phyloP scores from a whole-genome alignment of 1,284 basidiomycete species.

The Cutaneotrichosporon daszewskae region DNA sequence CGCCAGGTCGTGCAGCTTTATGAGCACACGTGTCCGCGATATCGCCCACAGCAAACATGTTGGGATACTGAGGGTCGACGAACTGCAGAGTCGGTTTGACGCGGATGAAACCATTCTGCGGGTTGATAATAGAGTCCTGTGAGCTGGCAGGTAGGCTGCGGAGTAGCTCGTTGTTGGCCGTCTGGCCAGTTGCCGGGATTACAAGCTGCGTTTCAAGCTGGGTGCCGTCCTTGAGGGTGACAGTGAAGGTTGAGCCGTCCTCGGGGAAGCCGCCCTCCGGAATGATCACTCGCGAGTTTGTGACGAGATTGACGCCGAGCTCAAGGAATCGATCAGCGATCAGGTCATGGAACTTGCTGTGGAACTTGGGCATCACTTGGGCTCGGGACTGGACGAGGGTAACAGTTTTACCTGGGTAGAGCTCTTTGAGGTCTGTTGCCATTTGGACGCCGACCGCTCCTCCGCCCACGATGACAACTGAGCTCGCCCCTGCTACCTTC shows the following conservation, averaged over 20 bases:
- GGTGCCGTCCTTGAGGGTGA: slow-evolving; percentile 38
- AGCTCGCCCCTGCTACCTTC: slow-evolving; percentile 19
- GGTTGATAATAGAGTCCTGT: slow-evolving; percentile 22
- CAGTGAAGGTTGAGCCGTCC: slow-evolving; percentile 29
- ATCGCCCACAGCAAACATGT: slow-evolving; percentile 65
- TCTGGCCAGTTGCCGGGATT: slow-evolving; percentile 46
- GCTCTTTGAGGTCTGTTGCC: slow-evolving; percentile 61
- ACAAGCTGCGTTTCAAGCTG: slow-evolving; percentile 30
- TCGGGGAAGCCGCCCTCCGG: slow-evolving; percentile 46
- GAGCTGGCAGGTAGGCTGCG: slow-evolving; percentile 8
- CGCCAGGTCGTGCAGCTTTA: slow-evolving; percentile 52
- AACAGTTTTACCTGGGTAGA: slow-evolving; percentile 57
- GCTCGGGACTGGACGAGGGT: slow-evolving; percentile 64
- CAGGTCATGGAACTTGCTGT: slow-evolving; percentile 54
- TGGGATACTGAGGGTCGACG: slow-evolving; percentile 47
- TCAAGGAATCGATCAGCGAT: slow-evolving; percentile 38
- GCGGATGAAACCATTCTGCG: slow-evolving; percentile 34
- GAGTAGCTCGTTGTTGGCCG: slow-evolving; percentile 46
- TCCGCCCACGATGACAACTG: slow-evolving; percentile 43
- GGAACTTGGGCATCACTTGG: slow-evolving; percentile 58
- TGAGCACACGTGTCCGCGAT: slow-evolving; percentile 63
- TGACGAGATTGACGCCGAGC: slow-evolving; percentile 41
- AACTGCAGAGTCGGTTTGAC: slow-evolving; percentile 48
- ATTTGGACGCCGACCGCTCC: slow-evolving; percentile 54
- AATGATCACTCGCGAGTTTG: slow-evolving; percentile 27